Base-by-base conservation (phyloP, 2,329 filamentous ascomycete genomes). In the Sporothrix inflata region DNA sequence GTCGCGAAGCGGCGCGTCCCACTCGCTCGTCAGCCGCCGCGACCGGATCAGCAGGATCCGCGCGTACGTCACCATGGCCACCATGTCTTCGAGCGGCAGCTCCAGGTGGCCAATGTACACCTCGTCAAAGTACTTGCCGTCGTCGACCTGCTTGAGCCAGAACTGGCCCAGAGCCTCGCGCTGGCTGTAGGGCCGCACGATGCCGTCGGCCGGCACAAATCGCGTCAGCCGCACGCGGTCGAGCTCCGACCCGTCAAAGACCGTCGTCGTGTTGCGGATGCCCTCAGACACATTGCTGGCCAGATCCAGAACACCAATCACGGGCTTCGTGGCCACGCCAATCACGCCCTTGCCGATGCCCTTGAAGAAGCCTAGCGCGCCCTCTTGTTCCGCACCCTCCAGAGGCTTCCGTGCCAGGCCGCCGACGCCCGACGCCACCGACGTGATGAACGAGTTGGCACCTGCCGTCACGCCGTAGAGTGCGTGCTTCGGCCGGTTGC, bases 111-210 rank as follows among this genome's bases (percentile, higher is more conserved):
- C 97, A 80, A 99, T 96, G 83, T 99, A 99, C 79, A 94, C 89
- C 82, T 99, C 96, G 82, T 97, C 92, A 87, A 99, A 99, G 85
- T 95, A 98, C 81, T 94, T 96, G 74, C 96, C 96, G 75, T 98
- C 96, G 82, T 99, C 96, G 12, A 97, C 90, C 73, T 97, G 97
- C 86, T 99, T 99, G 75, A 99, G 90, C 97, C 96, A 99, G 85
- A 94, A 98, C 81, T 99, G 96, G 0, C 96, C 96, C 3, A 99
- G 89, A 0, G 96, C 94, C 84, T 99, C 96, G 63, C 96, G 93
- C 79, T 97, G 93, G 71, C 91, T 94, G 85, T 97, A 99, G 0
- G 96, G 94, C 3, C 95, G 91, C 45, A 99, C 94, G 73, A 99
- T 93, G 53, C 96, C 96, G 80, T 99, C 95, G 55, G 91, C 89